Percentiles rank a stretch among this genome's conserved stretches.
Evolutionary conservation across 257 asterid genomes (phyloP).

Genomic region (Forsythia viridissima): DNA sequence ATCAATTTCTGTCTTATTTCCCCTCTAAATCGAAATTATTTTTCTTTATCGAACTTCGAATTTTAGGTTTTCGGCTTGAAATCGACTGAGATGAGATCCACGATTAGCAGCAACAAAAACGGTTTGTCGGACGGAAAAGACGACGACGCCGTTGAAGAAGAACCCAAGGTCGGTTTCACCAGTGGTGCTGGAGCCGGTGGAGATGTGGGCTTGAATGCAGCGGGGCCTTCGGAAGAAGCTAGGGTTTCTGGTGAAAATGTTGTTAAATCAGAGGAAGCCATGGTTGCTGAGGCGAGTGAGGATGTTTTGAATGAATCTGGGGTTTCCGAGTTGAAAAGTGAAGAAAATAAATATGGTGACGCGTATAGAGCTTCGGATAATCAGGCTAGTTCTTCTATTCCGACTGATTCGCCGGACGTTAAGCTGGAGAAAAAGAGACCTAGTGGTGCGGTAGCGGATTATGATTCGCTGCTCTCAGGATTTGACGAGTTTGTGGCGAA

Average conservation of each 20-base stretch:
- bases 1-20: not conserved
- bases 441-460: conserved; percentile 24
- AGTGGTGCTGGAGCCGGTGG: not conserved
- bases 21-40: not conserved
- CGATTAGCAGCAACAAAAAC: not conserved
- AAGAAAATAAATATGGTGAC: not conserved
- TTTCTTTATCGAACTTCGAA: not conserved
- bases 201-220: not conserved
- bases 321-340: not conserved
- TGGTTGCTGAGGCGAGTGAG: not conserved
- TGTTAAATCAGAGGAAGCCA: not conserved
- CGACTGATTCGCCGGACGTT: not conserved
- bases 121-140: not conserved
- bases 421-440: conserved; percentile 1
- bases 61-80: not conserved
- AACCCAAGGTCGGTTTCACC: not conserved
- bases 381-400: not conserved
- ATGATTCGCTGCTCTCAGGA: conserved; percentile 57
- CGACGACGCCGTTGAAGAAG: conserved; percentile 1
- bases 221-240: not conserved
- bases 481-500: conserved; percentile 62
- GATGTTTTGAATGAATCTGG: not conserved
- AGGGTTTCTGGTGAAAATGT: not conserved
- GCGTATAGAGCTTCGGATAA: not conserved
- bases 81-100: not conserved